Conservation (phyloP, 176 grass and related monocot species). For the Phoenix roebelenii region DNA sequence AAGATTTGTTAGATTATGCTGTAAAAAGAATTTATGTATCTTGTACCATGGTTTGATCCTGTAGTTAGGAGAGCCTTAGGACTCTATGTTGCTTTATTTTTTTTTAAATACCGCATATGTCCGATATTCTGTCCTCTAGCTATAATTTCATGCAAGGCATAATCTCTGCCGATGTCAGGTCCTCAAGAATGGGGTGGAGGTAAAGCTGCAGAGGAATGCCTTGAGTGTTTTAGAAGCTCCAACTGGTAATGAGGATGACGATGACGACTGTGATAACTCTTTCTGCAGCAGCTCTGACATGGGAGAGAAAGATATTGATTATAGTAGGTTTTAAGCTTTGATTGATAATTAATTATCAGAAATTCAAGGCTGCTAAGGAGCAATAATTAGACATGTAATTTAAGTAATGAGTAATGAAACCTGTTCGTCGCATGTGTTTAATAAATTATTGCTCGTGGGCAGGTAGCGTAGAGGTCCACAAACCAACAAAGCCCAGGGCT, state of each 20-base stretch:
- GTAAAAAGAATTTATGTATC: too few species aligned
- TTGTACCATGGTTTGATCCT: too few species aligned
- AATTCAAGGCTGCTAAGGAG: too few species aligned
- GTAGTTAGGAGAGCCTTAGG: too few species aligned
- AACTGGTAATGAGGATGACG: slow-evolving; percentile 42
- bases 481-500: slow-evolving; percentile 36
- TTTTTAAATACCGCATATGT: too few species aligned
- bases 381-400: too few species aligned
- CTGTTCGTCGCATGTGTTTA: neutral
- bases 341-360: too few species aligned
- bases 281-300: slow-evolving; percentile 43
- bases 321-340: slow-evolving; percentile 12
- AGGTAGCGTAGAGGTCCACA: slow-evolving; percentile 40
- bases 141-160: neutral
- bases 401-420: too few species aligned
- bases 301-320: slow-evolving; percentile 35
- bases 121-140: too few species aligned
- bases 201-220: slow-evolving; percentile 43
- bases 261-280: slow-evolving; percentile 31
- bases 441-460: slow-evolving; percentile 1
- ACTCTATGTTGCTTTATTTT: too few species aligned
- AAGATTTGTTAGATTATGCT: too few species aligned
- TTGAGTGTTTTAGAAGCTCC: slow-evolving; percentile 45
- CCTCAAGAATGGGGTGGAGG: slow-evolving; percentile 46
- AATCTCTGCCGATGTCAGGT: slow-evolving; percentile 9